Evolutionary conservation across 2,329 filamentous ascomycete species (phyloP).

Genomic region (Hymenoscyphus linearis): DNA sequence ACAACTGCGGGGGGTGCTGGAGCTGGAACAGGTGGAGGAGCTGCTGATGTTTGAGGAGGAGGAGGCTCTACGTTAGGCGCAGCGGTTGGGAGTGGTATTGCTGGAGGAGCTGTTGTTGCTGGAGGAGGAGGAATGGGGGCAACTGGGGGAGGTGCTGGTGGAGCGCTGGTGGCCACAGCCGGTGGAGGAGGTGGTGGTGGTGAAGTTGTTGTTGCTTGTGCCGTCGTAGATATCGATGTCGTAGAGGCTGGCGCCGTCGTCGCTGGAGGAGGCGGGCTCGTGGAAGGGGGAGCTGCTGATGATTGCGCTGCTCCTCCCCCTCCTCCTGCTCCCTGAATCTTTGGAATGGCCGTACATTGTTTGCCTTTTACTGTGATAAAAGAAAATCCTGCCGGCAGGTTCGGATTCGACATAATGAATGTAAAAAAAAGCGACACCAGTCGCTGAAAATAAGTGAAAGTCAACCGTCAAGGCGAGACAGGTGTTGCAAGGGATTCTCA

Average conservation of each 20-base stretch:
- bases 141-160: neutral
- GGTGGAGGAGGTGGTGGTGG: neutral
- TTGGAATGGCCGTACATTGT: slow-evolving; percentile 50
- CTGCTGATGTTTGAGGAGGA: neutral
- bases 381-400: slow-evolving; percentile 42
- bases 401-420: slow-evolving; percentile 37
- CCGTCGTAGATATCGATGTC: slow-evolving; percentile 2
- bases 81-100: neutral
- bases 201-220: neutral
- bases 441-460: slow-evolving; percentile 22
- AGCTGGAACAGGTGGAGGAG: slow-evolving; percentile 10
- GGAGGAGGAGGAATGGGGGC: neutral
- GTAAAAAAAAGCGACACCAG: slow-evolving; percentile 22
- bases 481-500: slow-evolving; percentile 18
- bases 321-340: slow-evolving; percentile 14
- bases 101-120: neutral
- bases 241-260: slow-evolving; percentile 6
- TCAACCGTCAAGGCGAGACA: slow-evolving; percentile 25
- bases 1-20: neutral
- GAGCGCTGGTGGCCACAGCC: neutral
- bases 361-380: slow-evolving; percentile 46
- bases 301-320: slow-evolving; percentile 4
- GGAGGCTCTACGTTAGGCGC: neutral
- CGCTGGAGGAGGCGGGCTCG: slow-evolving; percentile 11
- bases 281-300: slow-evolving; percentile 13